A percentile compares a stretch with the other conserved stretches of the same genome.
Conservation (phyloP, 352 stramenopile species). For the Globisporangium barbulae region DNA sequence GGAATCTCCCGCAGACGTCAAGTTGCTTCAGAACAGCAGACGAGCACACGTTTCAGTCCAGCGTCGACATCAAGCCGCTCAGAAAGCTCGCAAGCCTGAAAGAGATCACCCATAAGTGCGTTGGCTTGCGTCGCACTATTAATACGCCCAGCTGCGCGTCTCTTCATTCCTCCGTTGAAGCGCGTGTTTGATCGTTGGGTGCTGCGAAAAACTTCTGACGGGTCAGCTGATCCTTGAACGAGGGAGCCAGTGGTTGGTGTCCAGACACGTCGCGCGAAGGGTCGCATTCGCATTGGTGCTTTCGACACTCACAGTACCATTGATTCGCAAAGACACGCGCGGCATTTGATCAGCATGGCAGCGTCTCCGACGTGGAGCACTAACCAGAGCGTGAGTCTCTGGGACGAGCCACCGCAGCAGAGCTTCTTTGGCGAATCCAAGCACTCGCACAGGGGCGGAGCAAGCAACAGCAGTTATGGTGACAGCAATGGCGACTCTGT, state of each 20-base stretch:
- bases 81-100: background rate
- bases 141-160: too few species aligned
- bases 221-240: background rate
- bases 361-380: conserved; percentile 3
- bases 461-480: background rate
- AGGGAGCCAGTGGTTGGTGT: background rate
- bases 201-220: background rate
- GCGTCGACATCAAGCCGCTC: background rate
- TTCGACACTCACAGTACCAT: background rate
- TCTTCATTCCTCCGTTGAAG: background rate
- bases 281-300: background rate
- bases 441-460: background rate
- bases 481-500: conserved; percentile 5
- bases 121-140: background rate
- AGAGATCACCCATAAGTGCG: background rate
- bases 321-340: conserved; percentile 4
- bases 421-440: background rate
- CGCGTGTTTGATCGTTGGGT: background rate
- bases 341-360: background rate
- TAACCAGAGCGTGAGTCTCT: background rate
- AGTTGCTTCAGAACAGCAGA: background rate
- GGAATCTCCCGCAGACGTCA: background rate
- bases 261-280: background rate
- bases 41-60: background rate
- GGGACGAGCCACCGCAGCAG: background rate